Conservation (phyloP, 495 filamentous ascomycete species). For the Neurospora discreta region DNA sequence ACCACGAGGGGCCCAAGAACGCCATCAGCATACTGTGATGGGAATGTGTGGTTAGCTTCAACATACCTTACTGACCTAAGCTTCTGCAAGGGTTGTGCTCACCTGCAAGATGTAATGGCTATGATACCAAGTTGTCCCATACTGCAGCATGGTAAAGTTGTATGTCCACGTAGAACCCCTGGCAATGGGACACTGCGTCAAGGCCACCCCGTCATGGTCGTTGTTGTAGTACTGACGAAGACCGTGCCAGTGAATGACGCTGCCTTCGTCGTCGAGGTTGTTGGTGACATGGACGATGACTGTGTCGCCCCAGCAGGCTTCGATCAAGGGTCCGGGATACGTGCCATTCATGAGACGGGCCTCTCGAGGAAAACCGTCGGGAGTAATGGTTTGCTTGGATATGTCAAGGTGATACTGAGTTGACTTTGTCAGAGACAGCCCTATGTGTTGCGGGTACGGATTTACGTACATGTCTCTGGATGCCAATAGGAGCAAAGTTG, state of each 20-base stretch:
- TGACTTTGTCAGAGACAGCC: not conserved
- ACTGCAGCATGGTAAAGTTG: conserved; percentile 36
- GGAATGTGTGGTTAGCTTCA: not conserved
- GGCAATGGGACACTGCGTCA: conserved; percentile 39
- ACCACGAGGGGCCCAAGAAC: conserved; percentile 38
- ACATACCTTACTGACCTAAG: not conserved
- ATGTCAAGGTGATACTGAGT: conserved; percentile 21
- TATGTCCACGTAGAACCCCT: conserved; percentile 29
- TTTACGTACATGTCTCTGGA: not conserved
- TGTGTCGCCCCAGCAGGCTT: conserved; percentile 47
- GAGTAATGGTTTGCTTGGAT: conserved; percentile 16
- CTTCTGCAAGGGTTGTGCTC: not conserved
- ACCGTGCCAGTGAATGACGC: conserved; percentile 45
- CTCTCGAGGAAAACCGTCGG: conserved; percentile 25
- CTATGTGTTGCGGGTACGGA: not conserved
- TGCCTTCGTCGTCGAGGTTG: conserved; percentile 16
- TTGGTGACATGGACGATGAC: conserved; percentile 43
- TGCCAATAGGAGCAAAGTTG: not conserved
- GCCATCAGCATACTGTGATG: conserved; percentile 41
- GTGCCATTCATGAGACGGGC: conserved; percentile 24
- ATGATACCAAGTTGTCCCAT: conserved; percentile 45
- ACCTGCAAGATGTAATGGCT: conserved; percentile 34
- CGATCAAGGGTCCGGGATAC: conserved; percentile 39
- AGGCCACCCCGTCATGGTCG: conserved; percentile 29
- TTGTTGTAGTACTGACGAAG: conserved; percentile 24